Base-by-base conservation (phyloP, 352 stramenopile genomes). In the Pythium pyrilobum region DNA sequence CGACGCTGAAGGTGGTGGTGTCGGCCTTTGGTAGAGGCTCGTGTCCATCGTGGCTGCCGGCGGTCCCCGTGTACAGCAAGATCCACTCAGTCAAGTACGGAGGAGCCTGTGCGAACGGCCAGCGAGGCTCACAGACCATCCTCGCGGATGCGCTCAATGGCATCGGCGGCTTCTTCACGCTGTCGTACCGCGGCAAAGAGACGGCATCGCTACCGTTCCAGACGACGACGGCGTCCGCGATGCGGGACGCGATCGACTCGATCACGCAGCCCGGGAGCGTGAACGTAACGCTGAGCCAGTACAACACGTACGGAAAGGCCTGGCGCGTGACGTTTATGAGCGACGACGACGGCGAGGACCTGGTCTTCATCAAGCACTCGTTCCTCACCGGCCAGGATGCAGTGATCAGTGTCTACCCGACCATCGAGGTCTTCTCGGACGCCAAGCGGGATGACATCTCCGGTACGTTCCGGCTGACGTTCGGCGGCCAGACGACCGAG, bases 261-360 rank as follows among this genome's bases (percentile, higher is more conserved):
- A 85, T 98, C 52, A 98, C 74, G 13, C 44, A 45, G 15, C 37
- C 55, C 16, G 81, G 84, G n/a, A 77, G 69, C 8, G 92, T 98
- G 12, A 83, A 95, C 32, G 89, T 98, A 0, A 87, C 65, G 34
- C 44, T 83, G 21, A 82, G 66, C 24, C 65, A 74, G 33, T 87
- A 86, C 23, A 76, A 81, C 1, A 53, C 69, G 7, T 73, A 87
- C 8, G 93, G 89, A 6, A 81, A 81, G 43, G 70, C 79, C 4
- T 99, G 95, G 93, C 65, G 88, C 15, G 73, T 98, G 27, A 98
- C 94, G 8, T 99, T 98, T 58, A 49, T 69, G 20, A 59, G 71
- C 25, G 56, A 82, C 4, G 63, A 81, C 0, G 79, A 85, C 24
- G 61, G 81, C 16, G 55, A 72, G 12, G 84, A 95, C 33, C 62